Conservation (phyloP, 2,329 filamentous ascomycete species). For the Helminthosporium solani region DNA sequence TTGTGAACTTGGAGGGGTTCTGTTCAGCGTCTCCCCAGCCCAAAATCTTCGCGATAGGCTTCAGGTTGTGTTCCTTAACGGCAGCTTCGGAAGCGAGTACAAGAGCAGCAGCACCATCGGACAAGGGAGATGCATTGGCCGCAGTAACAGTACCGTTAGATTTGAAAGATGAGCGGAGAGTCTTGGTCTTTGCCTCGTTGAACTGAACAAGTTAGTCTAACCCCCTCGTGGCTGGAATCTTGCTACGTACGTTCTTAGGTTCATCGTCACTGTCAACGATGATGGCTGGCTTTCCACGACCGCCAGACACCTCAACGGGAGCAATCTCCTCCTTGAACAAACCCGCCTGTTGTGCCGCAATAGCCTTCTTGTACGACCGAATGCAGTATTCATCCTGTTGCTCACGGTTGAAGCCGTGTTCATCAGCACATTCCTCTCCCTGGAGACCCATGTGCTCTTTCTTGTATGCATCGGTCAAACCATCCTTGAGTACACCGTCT, state of each 20-base stretch:
- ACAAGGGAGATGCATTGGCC: constrained; percentile 93
- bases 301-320: constrained; percentile 82
- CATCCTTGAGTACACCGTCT: constrained; percentile 91
- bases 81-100: constrained; percentile 94
- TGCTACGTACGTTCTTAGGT: constrained; percentile 74
- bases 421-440: constrained; percentile 85
- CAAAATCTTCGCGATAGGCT: constrained; percentile 92
- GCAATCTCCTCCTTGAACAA: constrained; percentile 84
- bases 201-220: constrained; percentile 40
- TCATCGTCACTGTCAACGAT: constrained; percentile 87
- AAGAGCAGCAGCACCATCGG: constrained; percentile 88
- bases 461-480: constrained; percentile 90
- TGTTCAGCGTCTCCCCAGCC: constrained; percentile 96
- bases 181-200: constrained; percentile 54
- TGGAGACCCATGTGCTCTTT: constrained; percentile 96
- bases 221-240: constrained; percentile 9
- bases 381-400: constrained; percentile 96
- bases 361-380: constrained; percentile 89
- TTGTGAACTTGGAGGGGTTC: constrained; percentile 92
- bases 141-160: constrained; percentile 89
- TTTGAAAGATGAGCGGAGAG: constrained; percentile 73
- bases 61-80: constrained; percentile 86
- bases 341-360: constrained; percentile 78
- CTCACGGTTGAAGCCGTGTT: constrained; percentile 78
- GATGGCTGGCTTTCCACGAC: constrained; percentile 83